Base-by-base conservation (phyloP, 2,329 filamentous ascomycete genomes). In the Aquanectria penicillioides region DNA sequence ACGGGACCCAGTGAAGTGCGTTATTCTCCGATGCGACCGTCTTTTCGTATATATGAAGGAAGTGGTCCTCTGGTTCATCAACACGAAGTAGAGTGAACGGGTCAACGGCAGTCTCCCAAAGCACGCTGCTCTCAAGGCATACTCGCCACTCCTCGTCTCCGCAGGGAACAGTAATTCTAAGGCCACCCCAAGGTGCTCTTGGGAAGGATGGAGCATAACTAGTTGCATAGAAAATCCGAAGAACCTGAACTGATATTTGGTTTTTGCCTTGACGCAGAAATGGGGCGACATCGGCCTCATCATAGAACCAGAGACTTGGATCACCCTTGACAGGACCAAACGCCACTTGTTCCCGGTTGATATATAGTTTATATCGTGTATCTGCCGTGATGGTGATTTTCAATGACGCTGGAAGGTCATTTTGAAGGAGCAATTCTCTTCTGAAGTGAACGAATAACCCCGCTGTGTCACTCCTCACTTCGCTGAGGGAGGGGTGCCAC, bases 281-380 rank as follows among this genome's bases (percentile, higher is more conserved):
- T 8, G 65, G 64, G 4, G 25, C 25, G n/a, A 69, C 63, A 36
- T 69, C 62, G 20, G 65, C 44, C 20, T 62, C 55, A 44, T 69
- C 65, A 26, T 63, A 66, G 54, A 66, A 67, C 67, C 65, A 68
- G 13, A 60, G 37, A 17, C 50, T 43, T 10, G 41, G 20, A 26
- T 69, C 61, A 6, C 63, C 62, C 52, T 69, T 69, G 53, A 66
- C 62, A 4, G 65, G 67, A 4, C 67, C 67, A 13, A 55, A 50
- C 13, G 36, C 23, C 13, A 63, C 54, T 3, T 53, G 22, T 5
- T 40, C 15, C 18, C 36, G 13, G 37, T 68, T 69, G 25, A 69
- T 31, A 33, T 61, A 68, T 15, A 69, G 59, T 29, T 59, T 61
- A 43, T 68, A 69, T 22, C 57, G 53, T 3, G 67, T 69, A 46